A percentile compares a stretch with the other conserved stretches of the same genome.
Evolutionary conservation across 2,329 filamentous ascomycete genomes (phyloP).

Genomic region (Xylaria sp.): DNA sequence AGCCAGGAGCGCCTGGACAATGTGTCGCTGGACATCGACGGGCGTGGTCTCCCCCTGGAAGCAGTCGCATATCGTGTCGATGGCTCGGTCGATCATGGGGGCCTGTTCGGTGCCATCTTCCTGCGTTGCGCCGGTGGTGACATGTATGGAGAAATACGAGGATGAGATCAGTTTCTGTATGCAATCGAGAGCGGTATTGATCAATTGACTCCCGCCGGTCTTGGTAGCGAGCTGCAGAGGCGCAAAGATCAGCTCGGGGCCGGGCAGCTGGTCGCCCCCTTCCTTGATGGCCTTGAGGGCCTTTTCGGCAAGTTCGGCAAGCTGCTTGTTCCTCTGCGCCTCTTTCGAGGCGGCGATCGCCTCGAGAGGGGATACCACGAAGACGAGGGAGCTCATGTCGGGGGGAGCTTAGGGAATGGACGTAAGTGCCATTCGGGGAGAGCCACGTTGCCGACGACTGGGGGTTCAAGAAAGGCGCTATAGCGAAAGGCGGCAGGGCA

Average conservation of each 20-base stretch:
- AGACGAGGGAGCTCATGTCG: conserved; percentile 90
- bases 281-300: conserved; percentile 87
- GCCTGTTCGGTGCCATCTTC: conserved; percentile 53
- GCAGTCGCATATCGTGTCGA: conserved; percentile 99
- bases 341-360: conserved; percentile 91
- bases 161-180: conserved; percentile 99
- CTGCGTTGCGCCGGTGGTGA: conserved; percentile 47
- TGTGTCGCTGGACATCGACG: conserved; percentile 92
- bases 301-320: conserved; percentile 78
- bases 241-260: conserved; percentile 89
- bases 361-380: conserved; percentile 91
- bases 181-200: conserved; percentile 91
- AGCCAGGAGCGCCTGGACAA: conserved; percentile 93
- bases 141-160: conserved; percentile 88
- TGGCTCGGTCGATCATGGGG: conserved; percentile 93
- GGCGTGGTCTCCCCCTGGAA: conserved; percentile 96
- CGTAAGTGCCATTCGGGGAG: conserved; percentile 31
- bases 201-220: conserved; percentile 80
- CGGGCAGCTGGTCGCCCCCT: conserved; percentile 77
- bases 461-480: background rate
- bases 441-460: background rate
- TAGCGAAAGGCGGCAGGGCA: background rate
- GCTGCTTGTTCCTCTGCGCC: conserved; percentile 80
- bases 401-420: conserved; percentile 43
- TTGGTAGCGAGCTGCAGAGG: conserved; percentile 89